phyloP scores from a whole-genome alignment of 2,329 filamentous ascomycete genomes.

The Hansfordia pulvinata region DNA sequence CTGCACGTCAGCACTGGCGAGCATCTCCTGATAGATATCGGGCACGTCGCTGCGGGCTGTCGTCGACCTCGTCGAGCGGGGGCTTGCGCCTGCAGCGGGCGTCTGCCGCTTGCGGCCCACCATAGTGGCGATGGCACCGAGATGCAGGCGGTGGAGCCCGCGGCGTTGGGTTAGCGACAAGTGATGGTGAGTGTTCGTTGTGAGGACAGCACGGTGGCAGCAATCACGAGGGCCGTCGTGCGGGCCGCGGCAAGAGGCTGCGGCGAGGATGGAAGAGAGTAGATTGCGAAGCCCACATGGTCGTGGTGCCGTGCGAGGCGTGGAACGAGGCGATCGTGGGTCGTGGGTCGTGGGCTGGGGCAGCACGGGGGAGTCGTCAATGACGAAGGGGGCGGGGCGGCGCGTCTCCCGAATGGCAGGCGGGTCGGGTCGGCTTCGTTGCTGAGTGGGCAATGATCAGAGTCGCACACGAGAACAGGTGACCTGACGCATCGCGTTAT shows the following conservation, averaged over 20 bases:
- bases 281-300: no score
- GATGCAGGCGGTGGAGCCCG: not conserved
- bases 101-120: slow-evolving; percentile 14
- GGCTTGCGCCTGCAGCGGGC: slow-evolving; percentile 1
- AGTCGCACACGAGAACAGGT: slow-evolving; percentile 1
- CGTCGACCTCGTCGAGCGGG: not conserved
- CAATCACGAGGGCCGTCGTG: no score
- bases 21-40: slow-evolving; percentile 33
- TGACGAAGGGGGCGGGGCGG: not conserved
- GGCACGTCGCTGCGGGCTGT: slow-evolving; percentile 11
- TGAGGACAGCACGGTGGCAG: no score
- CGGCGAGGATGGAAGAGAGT: no score
- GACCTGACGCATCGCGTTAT: slow-evolving; percentile 1
- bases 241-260: no score
- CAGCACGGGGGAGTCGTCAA: no score
- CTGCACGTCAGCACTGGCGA: slow-evolving; percentile 31
- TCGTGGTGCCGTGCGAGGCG: no score
- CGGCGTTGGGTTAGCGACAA: not conserved
- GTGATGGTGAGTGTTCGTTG: not conserved
- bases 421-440: no score
- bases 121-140: slow-evolving; percentile 9
- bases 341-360: no score
- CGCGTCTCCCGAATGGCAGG: no score
- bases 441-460: not conserved
- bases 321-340: no score